Base-by-base conservation (phyloP, 2,329 filamentous ascomycete genomes). In the Calonectria henricotiae region DNA sequence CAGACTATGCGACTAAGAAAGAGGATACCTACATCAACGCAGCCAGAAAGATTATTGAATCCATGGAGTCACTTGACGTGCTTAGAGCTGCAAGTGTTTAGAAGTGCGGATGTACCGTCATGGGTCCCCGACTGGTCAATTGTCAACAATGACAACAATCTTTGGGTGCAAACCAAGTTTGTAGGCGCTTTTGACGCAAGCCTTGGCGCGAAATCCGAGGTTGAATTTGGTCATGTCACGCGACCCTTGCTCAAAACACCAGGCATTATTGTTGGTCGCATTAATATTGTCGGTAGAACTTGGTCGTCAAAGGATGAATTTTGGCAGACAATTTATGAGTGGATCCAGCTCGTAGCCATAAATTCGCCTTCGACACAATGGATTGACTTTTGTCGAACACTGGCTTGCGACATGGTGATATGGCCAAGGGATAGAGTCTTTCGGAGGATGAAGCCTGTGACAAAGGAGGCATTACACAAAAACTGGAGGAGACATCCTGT, bases 371-470 rank as follows among this genome's bases (percentile, higher is more conserved):
- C 51, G 32, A n/a, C 25, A 27, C 23, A 39, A 5, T 39, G 51
- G 35, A 20, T 25, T 25, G n/a, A 39, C 35, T 58, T 58, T 25
- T 37, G 51, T 39, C 23, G 51, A 58, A 58, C 51, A 8, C 5
- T 39, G 20, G 32, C 30, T 4, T 37, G 32, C 13, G 32, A 37
- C 20, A 58, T 58, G 51, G 15, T 55, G 1, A 23, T 55, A 37
- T 37, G 30, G 30, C 51, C 51, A 2, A 23, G 20, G n/a, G 32
- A 55, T 8, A 20, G n/a, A 23, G n/a, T 55, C n/a, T 37, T 37
- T 37, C 30, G 49, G 30, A 54, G 49, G 49, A 54, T 20, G 30
- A 54, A 11, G 17, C 17, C 30, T 35, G 30, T 54, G 1, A 54
- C 30, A 1, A 8, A 8, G 7, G 30, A 35, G 17, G 9, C 3